phyloP scores from a whole-genome alignment of 441 rosid species.

The Iberis amara region DNA sequence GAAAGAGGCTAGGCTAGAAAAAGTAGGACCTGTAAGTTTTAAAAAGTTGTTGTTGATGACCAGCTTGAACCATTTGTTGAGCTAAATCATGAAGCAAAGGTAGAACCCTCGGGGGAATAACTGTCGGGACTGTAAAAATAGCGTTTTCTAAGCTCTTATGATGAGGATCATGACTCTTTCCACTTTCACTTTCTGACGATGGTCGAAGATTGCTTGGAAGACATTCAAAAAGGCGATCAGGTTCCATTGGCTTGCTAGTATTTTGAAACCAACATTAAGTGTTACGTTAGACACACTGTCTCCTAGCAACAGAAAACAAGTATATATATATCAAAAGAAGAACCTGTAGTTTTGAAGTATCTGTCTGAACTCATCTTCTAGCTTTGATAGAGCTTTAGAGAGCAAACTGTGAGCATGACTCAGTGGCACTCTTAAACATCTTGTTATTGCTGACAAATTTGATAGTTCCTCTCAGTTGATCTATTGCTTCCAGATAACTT shows the following conservation, averaged over 20 bases:
- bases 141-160: conserved; percentile 50
- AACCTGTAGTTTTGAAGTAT: conserved; percentile 82
- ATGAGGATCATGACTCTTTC: conserved; percentile 48
- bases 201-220: conserved; percentile 79
- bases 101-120: conserved; percentile 78
- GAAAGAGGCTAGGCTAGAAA: not conserved
- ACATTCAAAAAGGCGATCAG: conserved; percentile 78
- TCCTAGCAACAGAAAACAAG: not conserved
- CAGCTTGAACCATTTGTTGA: conserved; percentile 85
- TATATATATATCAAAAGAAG: no score
- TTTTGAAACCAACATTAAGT: not conserved
- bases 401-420: conserved; percentile 67
- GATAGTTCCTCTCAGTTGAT: conserved; percentile 61
- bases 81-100: conserved; percentile 84
- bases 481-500: conserved; percentile 83
- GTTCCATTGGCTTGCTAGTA: conserved; percentile 87
- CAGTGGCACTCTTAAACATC: conserved; percentile 53
- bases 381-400: conserved; percentile 70
- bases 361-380: conserved; percentile 84
- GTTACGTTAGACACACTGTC: no score
- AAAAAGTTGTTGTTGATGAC: conserved; percentile 88
- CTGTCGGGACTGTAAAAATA: conserved; percentile 67
- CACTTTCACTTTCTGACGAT: conserved; percentile 44
- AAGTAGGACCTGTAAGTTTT: conserved; percentile 57
- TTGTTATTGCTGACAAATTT: conserved; percentile 58